These are phyloP conservation scores for Diplodia scrobiculata DNA, from an alignment of 2,329 filamentous ascomycete species.

Conservation along the genomic window DNA sequence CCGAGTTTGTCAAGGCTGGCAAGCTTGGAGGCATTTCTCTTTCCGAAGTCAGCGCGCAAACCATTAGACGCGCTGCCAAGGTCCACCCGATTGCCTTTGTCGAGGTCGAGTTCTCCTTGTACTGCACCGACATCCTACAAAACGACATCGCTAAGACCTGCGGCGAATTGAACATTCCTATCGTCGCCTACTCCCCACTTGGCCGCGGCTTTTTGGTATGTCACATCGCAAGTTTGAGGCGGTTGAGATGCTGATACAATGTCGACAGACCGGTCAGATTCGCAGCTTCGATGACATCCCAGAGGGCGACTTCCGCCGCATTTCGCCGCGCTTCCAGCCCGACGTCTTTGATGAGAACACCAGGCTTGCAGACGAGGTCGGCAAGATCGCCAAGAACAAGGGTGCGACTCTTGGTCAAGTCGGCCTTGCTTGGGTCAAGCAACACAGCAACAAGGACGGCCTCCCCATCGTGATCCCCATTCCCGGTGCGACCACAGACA, in stretches of 20 bases:
- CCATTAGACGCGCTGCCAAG: slow-evolving; percentile 53
- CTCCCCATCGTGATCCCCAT: slow-evolving; percentile 66
- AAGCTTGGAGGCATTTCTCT: slow-evolving; percentile 53
- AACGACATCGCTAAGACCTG: slow-evolving; percentile 62
- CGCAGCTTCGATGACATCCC: slow-evolving; percentile 59
- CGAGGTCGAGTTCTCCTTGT: slow-evolving; percentile 64
- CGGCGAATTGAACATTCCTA: slow-evolving; percentile 65
- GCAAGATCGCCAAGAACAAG: slow-evolving; percentile 62
- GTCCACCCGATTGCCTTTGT: slow-evolving; percentile 61
- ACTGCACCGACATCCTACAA: slow-evolving; percentile 58
- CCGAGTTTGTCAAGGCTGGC: slow-evolving; percentile 46
- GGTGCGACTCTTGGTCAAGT: slow-evolving; percentile 63
- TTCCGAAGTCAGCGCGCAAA: slow-evolving; percentile 50
- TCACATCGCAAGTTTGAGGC: neutral
- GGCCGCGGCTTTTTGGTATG: slow-evolving; percentile 58
- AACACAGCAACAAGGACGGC: slow-evolving; percentile 53
- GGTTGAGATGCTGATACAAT: neutral
- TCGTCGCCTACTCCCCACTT: slow-evolving; percentile 71
- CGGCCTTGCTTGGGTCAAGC: slow-evolving; percentile 64
- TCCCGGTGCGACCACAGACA: slow-evolving; percentile 62
- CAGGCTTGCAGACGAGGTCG: slow-evolving; percentile 61
- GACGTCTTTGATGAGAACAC: slow-evolving; percentile 68
- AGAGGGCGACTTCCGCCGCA: slow-evolving; percentile 52
- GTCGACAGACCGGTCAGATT: slow-evolving; percentile 41
- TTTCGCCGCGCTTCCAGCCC: slow-evolving; percentile 62